Percentiles rank a stretch among this genome's conserved stretches.
Evolutionary conservation across 257 asterid genomes (phyloP).

Genomic region (Buddleja alternifolia): DNA sequence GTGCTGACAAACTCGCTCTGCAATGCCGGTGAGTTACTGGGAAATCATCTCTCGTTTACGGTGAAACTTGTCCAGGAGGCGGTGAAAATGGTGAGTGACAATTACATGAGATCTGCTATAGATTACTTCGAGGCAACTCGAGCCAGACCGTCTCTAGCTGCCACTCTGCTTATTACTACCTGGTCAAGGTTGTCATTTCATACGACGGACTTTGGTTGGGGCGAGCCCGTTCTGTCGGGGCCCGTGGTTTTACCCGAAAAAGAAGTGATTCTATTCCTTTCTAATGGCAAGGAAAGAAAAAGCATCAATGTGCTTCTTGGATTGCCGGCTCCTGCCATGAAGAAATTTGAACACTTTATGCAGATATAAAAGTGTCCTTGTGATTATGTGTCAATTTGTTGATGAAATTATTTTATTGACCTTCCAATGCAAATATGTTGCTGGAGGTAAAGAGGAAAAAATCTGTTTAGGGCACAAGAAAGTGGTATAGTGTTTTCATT

Average conservation of each 20-base stretch:
- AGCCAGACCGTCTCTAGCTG: slow-evolving; percentile 73
- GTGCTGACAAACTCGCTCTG: slow-evolving; percentile 71
- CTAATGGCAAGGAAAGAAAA: slow-evolving; percentile 76
- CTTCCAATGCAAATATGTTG: no score
- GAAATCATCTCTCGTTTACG: slow-evolving; percentile 53
- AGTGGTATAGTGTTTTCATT: no score
- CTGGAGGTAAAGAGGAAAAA: no score
- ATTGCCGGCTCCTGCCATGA: slow-evolving; percentile 89
- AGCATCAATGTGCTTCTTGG: slow-evolving; percentile 84
- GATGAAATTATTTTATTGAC: no score
- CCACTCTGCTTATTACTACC: slow-evolving; percentile 77
- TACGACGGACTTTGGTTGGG: slow-evolving; percentile 93
- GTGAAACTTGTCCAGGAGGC: slow-evolving; percentile 73
- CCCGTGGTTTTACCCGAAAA: slow-evolving; percentile 82
- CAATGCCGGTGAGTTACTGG: slow-evolving; percentile 58
- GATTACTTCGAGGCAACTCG: slow-evolving; percentile 83
- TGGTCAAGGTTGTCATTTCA: slow-evolving; percentile 85
- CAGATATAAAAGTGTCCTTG: slow-evolving; percentile 23
- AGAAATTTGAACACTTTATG: slow-evolving; percentile 67
- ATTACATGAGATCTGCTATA: slow-evolving; percentile 78
- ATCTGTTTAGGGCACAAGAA: no score
- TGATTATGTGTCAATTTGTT: no score
- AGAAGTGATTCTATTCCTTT: slow-evolving; percentile 83
- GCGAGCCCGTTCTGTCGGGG: slow-evolving; percentile 73
- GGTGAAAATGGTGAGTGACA: slow-evolving; percentile 66